These are phyloP conservation scores for Tephrocybe sp. DNA, from an alignment of 768 basidiomycete genomes.

Conservation along the genomic window DNA sequence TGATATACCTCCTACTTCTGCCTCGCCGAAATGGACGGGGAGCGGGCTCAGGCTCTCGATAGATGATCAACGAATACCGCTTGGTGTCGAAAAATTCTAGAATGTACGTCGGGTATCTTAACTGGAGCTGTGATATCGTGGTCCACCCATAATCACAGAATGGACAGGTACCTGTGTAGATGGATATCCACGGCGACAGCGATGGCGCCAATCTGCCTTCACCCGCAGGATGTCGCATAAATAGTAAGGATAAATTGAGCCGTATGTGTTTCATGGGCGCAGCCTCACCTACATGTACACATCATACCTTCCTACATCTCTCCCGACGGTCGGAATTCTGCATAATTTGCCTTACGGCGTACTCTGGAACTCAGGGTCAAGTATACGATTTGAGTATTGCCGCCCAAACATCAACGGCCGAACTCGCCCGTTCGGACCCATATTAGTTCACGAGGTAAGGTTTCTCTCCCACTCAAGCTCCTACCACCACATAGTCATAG, in stretches of 20 bases:
- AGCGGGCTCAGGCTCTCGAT: slow-evolving; percentile 55
- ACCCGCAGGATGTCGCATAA: no score
- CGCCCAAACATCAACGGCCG: background rate
- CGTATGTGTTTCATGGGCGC: no score
- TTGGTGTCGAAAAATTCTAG: slow-evolving; percentile 43
- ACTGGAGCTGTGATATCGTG: no score
- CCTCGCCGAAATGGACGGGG: slow-evolving; percentile 31
- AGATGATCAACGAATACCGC: slow-evolving; percentile 51
- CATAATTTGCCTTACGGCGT: slow-evolving; percentile 11
- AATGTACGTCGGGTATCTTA: no score
- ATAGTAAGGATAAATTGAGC: no score
- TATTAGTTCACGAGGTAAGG: background rate
- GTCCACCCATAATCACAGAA: no score
- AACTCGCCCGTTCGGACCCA: background rate
- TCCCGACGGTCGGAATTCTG: background rate
- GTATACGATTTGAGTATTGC: background rate
- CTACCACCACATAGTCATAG: no score
- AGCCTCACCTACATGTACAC: no score
- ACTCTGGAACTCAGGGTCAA: slow-evolving; percentile 18
- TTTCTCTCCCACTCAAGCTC: no score
- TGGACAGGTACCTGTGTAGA: no score
- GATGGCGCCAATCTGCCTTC: no score
- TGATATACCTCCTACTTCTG: slow-evolving; percentile 31
- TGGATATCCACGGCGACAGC: no score
- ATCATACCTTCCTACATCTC: background rate